Evolutionary conservation across 345 rosid genomes (phyloP), one percentile per base, ranked within the genome.

Genomic region (Eucalyptus melliodora): DNA sequence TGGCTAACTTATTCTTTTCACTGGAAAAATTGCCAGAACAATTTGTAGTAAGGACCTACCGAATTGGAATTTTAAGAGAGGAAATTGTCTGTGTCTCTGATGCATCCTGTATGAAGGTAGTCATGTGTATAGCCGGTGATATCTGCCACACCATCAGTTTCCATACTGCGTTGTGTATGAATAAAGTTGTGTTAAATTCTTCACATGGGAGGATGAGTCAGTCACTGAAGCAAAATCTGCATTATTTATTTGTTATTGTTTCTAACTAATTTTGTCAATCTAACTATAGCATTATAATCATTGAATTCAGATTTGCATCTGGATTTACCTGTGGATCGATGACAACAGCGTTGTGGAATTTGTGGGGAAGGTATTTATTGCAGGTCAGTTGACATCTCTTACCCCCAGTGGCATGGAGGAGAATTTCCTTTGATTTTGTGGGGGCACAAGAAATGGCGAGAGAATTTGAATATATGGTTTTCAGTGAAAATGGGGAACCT

Each of bases 291-390:
- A 53, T 86, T 56, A 62, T 60, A 40, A 44, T 24, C 88, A 15
- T 85, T 62, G 50, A 9, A 69, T 87, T 90, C 97, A 98, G 99
- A 92, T 94, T 92, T 93, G 96, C 93, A 93, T 98, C 92, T 98
- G 99, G 99, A 91, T 92, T 51, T 95, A 92, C 93, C 95, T 97
- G 88, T 98, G 99, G 99, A 88, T 96, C 77, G 91, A 96, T 90
- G 96, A 97, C 91, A 98, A 95, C 94, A 92, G 95, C 26, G 92
- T 88, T 14, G 96, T 96, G 92, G 95, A 94, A 91, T 92, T 96
- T 89, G 90, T 94, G 89, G 99, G 98, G 87, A 95, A 98, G 92
- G 94, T 95, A 91, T 97, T 96, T 92, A 94, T 97, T 87, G 98
- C 99, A 89, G 99, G 99, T 97, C 87, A 92, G 90, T 89, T 77